Conservation (phyloP, 805 yeast species). For the Blastobotrys attinorum region DNA sequence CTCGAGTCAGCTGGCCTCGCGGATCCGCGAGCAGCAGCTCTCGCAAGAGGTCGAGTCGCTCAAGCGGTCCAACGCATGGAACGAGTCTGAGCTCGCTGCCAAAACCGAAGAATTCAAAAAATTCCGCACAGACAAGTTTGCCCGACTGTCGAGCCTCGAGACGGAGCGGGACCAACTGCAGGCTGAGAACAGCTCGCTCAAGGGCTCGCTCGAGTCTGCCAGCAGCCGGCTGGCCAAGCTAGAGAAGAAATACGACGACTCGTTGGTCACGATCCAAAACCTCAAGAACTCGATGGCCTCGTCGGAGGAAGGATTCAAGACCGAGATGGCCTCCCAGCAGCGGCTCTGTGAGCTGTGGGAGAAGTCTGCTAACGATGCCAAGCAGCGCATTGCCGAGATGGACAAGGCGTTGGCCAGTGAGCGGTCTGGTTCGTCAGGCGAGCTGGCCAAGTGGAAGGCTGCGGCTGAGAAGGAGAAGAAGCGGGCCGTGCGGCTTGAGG, state of each 20-base stretch:
- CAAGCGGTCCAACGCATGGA: constrained; percentile 34
- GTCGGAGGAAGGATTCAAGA: constrained; percentile 43
- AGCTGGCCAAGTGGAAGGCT: constrained; percentile 30
- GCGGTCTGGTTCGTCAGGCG: constrained; percentile 33
- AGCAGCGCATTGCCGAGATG: constrained; percentile 44
- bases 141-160: constrained; percentile 28
- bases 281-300: constrained; percentile 37
- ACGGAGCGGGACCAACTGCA: constrained; percentile 31
- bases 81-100: constrained; percentile 34
- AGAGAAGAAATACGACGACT: constrained; percentile 34
- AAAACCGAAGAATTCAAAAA: constrained; percentile 28
- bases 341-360: constrained; percentile 52
- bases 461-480: constrained; percentile 31
- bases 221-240: constrained; percentile 14
- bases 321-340: constrained; percentile 55
- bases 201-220: constrained; percentile 24
- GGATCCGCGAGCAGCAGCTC: constrained; percentile 32
- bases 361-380: constrained; percentile 43
- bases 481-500: constrained; percentile 31
- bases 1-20: constrained; percentile 23
- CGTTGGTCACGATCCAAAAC: constrained; percentile 39
- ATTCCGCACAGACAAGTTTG: constrained; percentile 26
- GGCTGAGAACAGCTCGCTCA: constrained; percentile 26
- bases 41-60: constrained; percentile 38
- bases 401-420: constrained; percentile 41